Evolutionary conservation across 768 basidiomycete genomes (phyloP), one percentile per base, ranked within the genome.

Genomic region (Mycena kentingensis): DNA sequence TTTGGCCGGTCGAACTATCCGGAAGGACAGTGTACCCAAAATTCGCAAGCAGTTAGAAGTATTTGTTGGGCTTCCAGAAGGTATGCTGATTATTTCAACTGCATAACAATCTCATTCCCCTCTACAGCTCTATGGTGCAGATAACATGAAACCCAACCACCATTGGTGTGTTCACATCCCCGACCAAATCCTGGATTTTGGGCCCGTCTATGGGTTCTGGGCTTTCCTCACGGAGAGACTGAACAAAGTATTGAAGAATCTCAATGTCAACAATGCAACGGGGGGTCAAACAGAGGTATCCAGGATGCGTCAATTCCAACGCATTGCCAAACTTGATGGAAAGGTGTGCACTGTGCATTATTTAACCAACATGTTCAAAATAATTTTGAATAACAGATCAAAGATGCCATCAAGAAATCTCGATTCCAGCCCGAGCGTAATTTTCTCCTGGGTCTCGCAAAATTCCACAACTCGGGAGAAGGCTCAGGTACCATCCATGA

Each of bases 151-250:
- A 38, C 68, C 66, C 5, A 70, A 68, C 19, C 63, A 65, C 37
- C 69, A 70, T 43, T 69, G 58, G 58, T 46, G 60, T n/a, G 57
- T 61, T 2, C 69, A 70, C 49, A 37, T 64, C 5, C 46, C 54
- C 2, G 54, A 55, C 5, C 66, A 68, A 39, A 55, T 70, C 6
- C 44, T 26, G 0, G 61, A 62, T 18, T 67, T 53, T 29, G 67
- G 65, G 0, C 65, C 68, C 3, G 60, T 69, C 4, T 64, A 69
- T 36, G 62, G 62, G 7, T 64, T 68, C 37, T 70, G 68, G 67
- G 55, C 60, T 0, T 70, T 69, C 45, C 46, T 67, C 0, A 29
- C 56, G 2, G 68, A 70, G 31, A 57, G 65, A 1, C 54, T 70
- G 18, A 70, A 70, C 56, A 66, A 66, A 47, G n/a, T 62, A 3